Evolutionary conservation across 1,284 basidiomycete species (phyloP).

Genomic region (Rhodotorula sp.): DNA sequence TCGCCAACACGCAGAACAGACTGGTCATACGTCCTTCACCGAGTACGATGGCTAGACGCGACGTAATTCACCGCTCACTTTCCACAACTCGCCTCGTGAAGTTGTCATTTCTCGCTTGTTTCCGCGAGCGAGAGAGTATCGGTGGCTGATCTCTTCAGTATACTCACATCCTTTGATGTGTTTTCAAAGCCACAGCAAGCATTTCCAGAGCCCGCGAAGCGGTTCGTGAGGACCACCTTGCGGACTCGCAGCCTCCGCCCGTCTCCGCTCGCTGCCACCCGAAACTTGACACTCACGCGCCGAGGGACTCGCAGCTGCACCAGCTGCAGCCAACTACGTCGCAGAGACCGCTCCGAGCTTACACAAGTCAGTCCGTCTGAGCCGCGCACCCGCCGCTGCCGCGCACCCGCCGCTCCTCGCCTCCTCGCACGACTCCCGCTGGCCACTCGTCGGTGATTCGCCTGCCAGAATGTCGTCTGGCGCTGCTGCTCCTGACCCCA

Average conservation of each 20-base stretch:
- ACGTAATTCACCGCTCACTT: too few species aligned
- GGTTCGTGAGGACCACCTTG: too few species aligned
- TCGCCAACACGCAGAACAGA: constrained; percentile 75
- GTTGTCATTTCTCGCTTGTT: too few species aligned
- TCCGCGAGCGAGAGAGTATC: too few species aligned
- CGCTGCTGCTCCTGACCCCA: constrained; percentile 34
- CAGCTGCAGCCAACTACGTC: not conserved
- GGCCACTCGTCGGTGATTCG: not conserved
- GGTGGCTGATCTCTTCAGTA: too few species aligned
- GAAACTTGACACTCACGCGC: too few species aligned
- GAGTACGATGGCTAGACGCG: constrained; percentile 59
- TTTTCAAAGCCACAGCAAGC: not conserved
- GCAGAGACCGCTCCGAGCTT: not conserved
- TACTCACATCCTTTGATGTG: not conserved
- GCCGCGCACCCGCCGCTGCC: not conserved
- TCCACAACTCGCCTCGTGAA: too few species aligned
- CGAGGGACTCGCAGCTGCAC: too few species aligned
- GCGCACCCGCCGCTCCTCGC: not conserved
- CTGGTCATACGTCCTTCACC: constrained; percentile 82
- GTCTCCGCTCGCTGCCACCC: not conserved
- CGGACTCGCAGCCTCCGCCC: not conserved
- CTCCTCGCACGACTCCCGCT: not conserved
- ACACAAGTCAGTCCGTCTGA: not conserved
- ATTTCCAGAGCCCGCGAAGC: too few species aligned
- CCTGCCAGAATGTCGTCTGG: constrained; percentile 30